These are phyloP conservation scores for Nakaseomyces bracarensis DNA, from an alignment of 1,139 yeast genomes.

Conservation along the genomic window DNA sequence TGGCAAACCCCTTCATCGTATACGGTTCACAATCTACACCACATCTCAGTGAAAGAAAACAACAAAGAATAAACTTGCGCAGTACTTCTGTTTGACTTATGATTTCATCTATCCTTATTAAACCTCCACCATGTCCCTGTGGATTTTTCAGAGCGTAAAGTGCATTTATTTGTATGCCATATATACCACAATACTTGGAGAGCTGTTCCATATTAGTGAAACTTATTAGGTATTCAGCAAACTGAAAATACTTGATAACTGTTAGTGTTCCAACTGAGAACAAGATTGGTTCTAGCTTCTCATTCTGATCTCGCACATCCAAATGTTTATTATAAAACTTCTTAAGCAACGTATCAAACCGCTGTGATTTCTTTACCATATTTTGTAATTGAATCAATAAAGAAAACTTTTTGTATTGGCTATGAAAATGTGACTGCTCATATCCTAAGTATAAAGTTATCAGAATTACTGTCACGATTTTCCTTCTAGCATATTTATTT, in stretches of 20 bases:
- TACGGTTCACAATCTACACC: neutral
- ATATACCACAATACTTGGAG: constrained; percentile 2
- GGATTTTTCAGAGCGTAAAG: neutral
- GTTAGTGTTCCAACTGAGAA: neutral
- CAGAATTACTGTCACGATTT: neutral
- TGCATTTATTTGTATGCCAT: neutral
- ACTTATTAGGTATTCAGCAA: neutral
- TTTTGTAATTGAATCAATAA: neutral
- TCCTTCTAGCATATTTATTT: neutral
- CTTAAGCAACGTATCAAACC: neutral
- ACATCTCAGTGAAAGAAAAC: neutral
- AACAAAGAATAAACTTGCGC: constrained; percentile 1
- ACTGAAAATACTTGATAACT: neutral
- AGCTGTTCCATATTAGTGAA: constrained; percentile 3
- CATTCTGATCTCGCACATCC: neutral
- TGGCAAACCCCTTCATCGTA: neutral
- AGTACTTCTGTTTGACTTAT: neutral
- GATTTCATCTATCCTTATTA: neutral
- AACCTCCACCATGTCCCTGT: neutral
- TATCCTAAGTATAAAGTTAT: neutral
- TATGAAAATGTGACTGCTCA: constrained; percentile 5
- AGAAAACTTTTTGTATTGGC: neutral
- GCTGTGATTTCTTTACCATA: neutral
- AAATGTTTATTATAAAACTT: neutral
- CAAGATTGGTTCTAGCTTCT: neutral